Evolutionary conservation across 1,284 basidiomycete genomes (phyloP), one percentile per base, ranked within the genome.

Genomic region (Heterobasidion annosum): DNA sequence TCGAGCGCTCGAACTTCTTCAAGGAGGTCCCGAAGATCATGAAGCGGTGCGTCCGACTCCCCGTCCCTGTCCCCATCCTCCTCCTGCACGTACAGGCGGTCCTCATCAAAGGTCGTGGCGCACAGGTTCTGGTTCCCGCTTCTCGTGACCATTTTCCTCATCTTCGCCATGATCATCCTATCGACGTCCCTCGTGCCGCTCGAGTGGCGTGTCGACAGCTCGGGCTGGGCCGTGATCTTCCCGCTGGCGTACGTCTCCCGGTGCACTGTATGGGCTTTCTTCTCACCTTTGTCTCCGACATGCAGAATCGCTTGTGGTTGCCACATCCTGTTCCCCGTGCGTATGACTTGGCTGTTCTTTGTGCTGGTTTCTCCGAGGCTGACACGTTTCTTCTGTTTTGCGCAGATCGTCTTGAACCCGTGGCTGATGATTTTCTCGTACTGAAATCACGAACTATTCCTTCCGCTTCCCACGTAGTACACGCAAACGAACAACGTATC

Each of bases 1-100:
- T 78, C 57, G 72, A 77, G 61, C 70, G 73, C 52, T 76, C 74
- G 54, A 81, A 81, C 63, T 82, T 82, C 69, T 82, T 81, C 73
- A 71, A 75, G 62, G 79, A 82, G 65, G 70, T 81, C 13, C 80
- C 79, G 7, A 69, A 73, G 58, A 81, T 81, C 58, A 64, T 72
- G 62, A 76, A 75, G 62, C 67, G 75, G 55, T 60, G 34, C 13
- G 56, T 53, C 12, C 40, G 8, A 10, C 34, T 25, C 50, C 3
- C 18, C 19, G 10, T 34, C 18, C 48, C 33, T 2, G 35, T 35
- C 16, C n/a, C 12, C n/a, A 40, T 32, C 34, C 3, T 16, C 34
- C 1, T 4, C 37, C 37, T 40, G 25, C 10, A 7, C 16, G 12
- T 19, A 7, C 25, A 45, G 25, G 34, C 4, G 13, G 42, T 19